Base-by-base conservation (phyloP, 2,329 filamentous ascomycete species). In the Gaeumannomyces tritici region DNA sequence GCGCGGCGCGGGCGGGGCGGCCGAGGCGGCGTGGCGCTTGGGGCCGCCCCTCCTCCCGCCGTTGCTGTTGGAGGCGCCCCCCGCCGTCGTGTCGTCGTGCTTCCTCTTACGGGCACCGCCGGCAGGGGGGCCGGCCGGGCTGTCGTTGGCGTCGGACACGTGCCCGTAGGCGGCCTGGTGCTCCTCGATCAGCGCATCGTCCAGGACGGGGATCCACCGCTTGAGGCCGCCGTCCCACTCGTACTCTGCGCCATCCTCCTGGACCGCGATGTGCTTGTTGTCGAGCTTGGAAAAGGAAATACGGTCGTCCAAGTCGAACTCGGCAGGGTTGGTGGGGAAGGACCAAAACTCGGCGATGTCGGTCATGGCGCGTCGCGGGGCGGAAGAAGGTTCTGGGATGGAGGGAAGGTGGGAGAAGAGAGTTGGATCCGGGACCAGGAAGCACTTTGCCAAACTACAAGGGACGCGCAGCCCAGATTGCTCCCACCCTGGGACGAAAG, bases 251-350 rank as follows among this genome's bases (percentile, higher is more conserved):
- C 91, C 91, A 71, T 95, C 87, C 59, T 92, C 90, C 63, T 90
- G 89, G 65, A 96, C 92, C 9, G 95, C 85, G 61, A 95, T 84
- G 77, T 88, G 93, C 72, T 91, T 93, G 70, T 86, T 82, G 74
- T 93, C 89, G 65, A 91, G 80, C 72, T 85, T 89, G n/a, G 90
- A 93, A 77, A 89, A 96, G 7, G 91, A 93, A 70, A 96, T 90
- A 68, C 93, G 89, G 31, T 90, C 83, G 72, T 96, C 92, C 63
- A 77, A 77, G 69, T 89, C 87, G 72, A 96, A 96, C 59, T 89
- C 83, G 63, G 83, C 80, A 18, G 83, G 80, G 63, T 90, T 78
- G 24, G 79, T 84, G 27, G 85, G 84, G 62, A 87, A 85, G 13
- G 75, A 75, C 72, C 73, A 70, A 31, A 71, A 60, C 26, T 60